Conservation (phyloP, 2,329 filamentous ascomycete species). For the Calonectria henricotiae region DNA sequence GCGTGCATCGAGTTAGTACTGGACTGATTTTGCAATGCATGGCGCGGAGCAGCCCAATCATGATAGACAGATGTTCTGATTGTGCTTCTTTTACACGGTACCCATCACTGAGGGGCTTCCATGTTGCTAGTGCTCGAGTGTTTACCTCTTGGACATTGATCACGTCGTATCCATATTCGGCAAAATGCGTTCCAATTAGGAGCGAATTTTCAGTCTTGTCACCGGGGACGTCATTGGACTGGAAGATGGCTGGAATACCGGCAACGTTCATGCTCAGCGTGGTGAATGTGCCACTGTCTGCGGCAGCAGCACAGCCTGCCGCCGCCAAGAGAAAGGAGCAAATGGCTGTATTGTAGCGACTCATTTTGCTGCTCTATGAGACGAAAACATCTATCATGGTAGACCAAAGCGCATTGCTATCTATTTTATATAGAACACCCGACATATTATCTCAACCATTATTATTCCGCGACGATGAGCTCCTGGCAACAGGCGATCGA, state of each 20-base stretch:
- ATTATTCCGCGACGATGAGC: neutral
- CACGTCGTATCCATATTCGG: conserved; percentile 72
- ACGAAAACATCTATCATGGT: neutral
- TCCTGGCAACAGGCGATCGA: neutral
- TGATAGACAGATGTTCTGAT: neutral
- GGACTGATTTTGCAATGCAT: neutral
- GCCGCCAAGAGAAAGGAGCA: conserved; percentile 19
- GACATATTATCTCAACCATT: conserved; percentile 13
- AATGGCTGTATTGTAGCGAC: neutral
- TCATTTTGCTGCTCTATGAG: neutral
- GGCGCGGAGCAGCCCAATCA: neutral
- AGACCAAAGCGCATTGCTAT: neutral
- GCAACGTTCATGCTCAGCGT: conserved; percentile 66
- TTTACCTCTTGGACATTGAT: conserved; percentile 75
- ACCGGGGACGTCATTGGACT: conserved; percentile 74
- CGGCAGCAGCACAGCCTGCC: conserved; percentile 20
- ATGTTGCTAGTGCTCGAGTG: neutral
- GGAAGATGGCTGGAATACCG: conserved; percentile 71
- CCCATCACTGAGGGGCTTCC: neutral
- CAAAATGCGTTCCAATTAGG: conserved; percentile 71
- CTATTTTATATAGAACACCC: neutral
- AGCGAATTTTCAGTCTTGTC: conserved; percentile 74
- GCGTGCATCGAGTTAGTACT: neutral
- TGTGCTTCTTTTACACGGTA: conserved; percentile 1
- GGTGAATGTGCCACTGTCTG: conserved; percentile 26